Evolutionary conservation across 2,329 filamentous ascomycete genomes (phyloP).

Genomic region (Fusarium sp.): DNA sequence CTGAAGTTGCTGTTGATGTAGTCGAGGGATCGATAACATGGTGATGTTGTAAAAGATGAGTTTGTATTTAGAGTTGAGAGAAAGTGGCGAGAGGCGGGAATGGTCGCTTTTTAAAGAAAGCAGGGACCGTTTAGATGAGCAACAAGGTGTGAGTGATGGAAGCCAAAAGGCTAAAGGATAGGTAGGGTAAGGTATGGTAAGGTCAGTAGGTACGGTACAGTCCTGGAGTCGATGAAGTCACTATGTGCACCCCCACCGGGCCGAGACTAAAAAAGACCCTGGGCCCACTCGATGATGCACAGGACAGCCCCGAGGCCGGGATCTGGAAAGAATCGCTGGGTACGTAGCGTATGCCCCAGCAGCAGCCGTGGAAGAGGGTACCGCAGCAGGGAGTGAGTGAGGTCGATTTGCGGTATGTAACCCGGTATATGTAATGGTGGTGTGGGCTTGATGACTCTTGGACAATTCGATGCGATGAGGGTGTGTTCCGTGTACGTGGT

Average conservation of each 20-base stretch:
- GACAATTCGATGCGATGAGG: not conserved
- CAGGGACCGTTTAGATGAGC: constrained; percentile 24
- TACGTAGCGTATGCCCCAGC: constrained; percentile 2
- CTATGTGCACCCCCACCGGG: constrained; percentile 1
- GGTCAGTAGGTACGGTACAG: constrained; percentile 6
- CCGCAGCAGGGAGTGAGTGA: constrained; percentile 4
- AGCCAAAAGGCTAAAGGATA: constrained; percentile 34
- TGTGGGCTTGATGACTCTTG: constrained; percentile 16
- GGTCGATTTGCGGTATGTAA: constrained; percentile 27
- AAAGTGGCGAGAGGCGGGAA: constrained; percentile 41
- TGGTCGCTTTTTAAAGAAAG: constrained; percentile 40
- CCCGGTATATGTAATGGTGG: constrained; percentile 17
- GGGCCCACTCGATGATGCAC: constrained; percentile 32
- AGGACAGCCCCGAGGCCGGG: constrained; percentile 17
- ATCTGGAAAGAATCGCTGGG: constrained; percentile 10
- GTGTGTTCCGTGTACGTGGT: not conserved
- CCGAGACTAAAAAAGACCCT: constrained; percentile 23
- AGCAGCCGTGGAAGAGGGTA: constrained; percentile 19
- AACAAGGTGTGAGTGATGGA: constrained; percentile 19
- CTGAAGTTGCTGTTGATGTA: constrained; percentile 40
- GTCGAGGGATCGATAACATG: constrained; percentile 46
- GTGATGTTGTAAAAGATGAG: constrained; percentile 30
- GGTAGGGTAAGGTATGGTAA: not conserved
- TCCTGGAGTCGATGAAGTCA: not conserved
- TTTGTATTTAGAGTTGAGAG: constrained; percentile 37